phyloP scores from a whole-genome alignment of 2,329 filamentous ascomycete species.

The Coniochaeta sp. region DNA sequence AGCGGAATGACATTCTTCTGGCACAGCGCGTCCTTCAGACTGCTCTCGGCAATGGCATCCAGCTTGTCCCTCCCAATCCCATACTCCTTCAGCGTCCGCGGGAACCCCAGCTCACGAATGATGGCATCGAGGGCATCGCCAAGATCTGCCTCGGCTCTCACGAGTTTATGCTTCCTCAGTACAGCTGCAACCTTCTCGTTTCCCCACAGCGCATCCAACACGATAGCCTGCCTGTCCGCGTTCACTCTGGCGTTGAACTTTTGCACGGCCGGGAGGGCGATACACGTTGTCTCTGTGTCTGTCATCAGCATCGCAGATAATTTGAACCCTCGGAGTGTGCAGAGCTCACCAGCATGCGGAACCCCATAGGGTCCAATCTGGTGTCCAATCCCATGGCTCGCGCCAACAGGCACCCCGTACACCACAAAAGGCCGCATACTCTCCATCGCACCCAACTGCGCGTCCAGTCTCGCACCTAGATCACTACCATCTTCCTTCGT shows the following conservation, averaged over 20 bases:
- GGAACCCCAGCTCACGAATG: constrained; percentile 40
- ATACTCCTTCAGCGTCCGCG: constrained; percentile 36
- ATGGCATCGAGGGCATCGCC: constrained; percentile 39
- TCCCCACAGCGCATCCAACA: constrained; percentile 27
- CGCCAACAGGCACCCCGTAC: constrained; percentile 26
- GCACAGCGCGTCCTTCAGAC: constrained; percentile 35
- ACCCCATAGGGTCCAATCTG: constrained; percentile 23
- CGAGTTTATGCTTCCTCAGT: constrained; percentile 14
- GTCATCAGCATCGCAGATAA: not conserved
- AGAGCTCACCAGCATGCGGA: constrained; percentile 28
- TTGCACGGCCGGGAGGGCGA: constrained; percentile 43
- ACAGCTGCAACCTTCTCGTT: constrained; percentile 23
- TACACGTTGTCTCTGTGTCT: constrained; percentile 46
- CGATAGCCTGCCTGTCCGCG: constrained; percentile 27
- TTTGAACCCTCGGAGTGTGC: no score
- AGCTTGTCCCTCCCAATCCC: constrained; percentile 36
- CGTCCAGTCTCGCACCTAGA: constrained; percentile 29
- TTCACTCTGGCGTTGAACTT: constrained; percentile 37
- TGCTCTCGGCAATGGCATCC: constrained; percentile 33
- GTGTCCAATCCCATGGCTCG: constrained; percentile 31
- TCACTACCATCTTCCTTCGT: constrained; percentile 25
- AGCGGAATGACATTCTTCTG: constrained; percentile 37
- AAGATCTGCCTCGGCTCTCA: constrained; percentile 26
- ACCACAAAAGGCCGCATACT: constrained; percentile 34
- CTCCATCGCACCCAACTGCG: constrained; percentile 37